Percentiles rank a stretch among this genome's conserved stretches.
Evolutionary conservation across 225 moss, liverwort and hornwort genomes (phyloP).

Genomic region (Marchantia polymorpha): DNA sequence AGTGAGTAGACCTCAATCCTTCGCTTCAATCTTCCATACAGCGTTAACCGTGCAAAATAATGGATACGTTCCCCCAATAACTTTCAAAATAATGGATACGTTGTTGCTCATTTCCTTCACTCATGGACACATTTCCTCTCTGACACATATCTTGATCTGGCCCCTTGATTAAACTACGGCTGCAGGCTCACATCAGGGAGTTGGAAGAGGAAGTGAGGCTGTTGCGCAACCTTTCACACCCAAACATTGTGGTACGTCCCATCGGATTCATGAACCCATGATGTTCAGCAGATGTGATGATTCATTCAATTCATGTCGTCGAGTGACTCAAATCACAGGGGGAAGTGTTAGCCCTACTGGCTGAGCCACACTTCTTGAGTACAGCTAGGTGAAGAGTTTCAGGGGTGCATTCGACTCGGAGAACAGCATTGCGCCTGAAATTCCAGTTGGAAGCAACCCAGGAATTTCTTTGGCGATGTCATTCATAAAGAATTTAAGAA

Average conservation of each 20-base stretch:
- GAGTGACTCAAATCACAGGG: too few relatives aligned
- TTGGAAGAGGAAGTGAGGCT: conserved; percentile 96
- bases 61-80: too few relatives aligned
- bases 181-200: conserved; percentile 77
- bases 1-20: conserved; percentile 17
- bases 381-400: too few relatives aligned
- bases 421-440: background rate
- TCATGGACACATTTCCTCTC: background rate
- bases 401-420: too few relatives aligned
- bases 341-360: too few relatives aligned
- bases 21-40: background rate
- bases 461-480: background rate
- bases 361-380: too few relatives aligned
- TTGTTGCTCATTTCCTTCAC: too few relatives aligned
- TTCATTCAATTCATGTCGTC: too few relatives aligned
- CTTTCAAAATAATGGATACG: too few relatives aligned
- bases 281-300: background rate
- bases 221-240: conserved; percentile 85
- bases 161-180: background rate
- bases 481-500: background rate
- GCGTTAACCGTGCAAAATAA: too few relatives aligned
- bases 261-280: background rate
- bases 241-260: conserved; percentile 65
- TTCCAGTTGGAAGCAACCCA: background rate
- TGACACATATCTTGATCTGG: background rate